Base-by-base conservation (phyloP, 2,329 filamentous ascomycete species). In the Clarireedia hainanense region DNA sequence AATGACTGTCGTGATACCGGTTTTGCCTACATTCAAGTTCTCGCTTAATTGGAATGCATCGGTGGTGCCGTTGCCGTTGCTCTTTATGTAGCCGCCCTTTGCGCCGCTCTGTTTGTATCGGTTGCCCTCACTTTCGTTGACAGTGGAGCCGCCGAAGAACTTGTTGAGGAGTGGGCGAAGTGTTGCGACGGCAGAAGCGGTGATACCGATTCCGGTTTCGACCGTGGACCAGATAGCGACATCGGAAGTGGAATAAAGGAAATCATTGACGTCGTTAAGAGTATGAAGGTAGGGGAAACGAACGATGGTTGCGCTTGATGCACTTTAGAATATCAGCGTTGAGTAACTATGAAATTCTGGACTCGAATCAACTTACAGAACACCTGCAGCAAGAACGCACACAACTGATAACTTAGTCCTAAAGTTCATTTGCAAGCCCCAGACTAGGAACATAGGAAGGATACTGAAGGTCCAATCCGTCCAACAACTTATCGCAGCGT, bases 151-250 rank as follows among this genome's bases (percentile, higher is more conserved):
- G 39, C 39, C 39, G 39, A 66, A 58, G 57, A 65, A 64, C 14
- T 55, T 59, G 15, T 56, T 61, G 61, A 68, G 66, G 50, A 73
- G 62, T 0, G 72, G 68, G 0, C 71, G 71, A 2, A 74, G 67
- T 1, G 72, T 74, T 0, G 72, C 72, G n/a, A 72, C 64, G 27
- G 70, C 72, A 12, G 70, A 69, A 2, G 72, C 72, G 9, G 70
- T 68, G 6, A 75, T 70, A 4, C 71, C 72, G n/a, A 75, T 68
- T 4, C 69, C 70, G 42, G 70, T 71, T 58, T 75, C 72, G 17
- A 71, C 67, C 47, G 73, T 73, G 4, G 70, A 73, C 73, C 73
- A 75, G 55, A 74, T 74, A 4, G 70, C 69, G 7, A 74, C 64
- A 60, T 73, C 72, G 15, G 71, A 70, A 54, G 72, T 72, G 52